Percentiles rank a stretch among this genome's conserved stretches.
Conservation (phyloP, 1,284 basidiomycete genomes). For the Cryptococcus floricola region DNA sequence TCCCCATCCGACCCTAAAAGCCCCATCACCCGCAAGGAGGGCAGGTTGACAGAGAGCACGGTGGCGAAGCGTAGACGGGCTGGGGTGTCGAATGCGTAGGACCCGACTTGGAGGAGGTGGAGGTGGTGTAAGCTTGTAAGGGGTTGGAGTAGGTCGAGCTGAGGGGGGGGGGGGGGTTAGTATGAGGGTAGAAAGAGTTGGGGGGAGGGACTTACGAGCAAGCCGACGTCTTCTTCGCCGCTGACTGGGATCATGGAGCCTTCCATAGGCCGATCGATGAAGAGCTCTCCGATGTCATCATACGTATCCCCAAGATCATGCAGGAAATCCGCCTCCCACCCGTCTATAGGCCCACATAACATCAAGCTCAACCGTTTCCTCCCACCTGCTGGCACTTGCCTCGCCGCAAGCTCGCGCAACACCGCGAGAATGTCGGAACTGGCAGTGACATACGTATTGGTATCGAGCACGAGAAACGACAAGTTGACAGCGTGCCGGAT, state of each 20-base stretch:
- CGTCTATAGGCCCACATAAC: constrained; percentile 42
- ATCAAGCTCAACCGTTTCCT: constrained; percentile 30
- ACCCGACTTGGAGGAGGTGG: constrained; percentile 41
- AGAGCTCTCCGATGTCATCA: constrained; percentile 40
- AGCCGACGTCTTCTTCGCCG: too few relatives aligned
- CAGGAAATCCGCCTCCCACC: constrained; percentile 35
- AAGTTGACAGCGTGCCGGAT: constrained; percentile 34
- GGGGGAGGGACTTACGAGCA: too few relatives aligned
- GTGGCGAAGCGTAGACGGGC: too few relatives aligned
- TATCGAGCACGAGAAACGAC: constrained; percentile 42
- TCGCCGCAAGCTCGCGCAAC: constrained; percentile 22
- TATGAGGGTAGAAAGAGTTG: too few relatives aligned
- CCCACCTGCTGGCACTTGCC: constrained; percentile 22
- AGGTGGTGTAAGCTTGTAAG: constrained; percentile 28
- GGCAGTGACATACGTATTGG: constrained; percentile 35
- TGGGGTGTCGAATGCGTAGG: constrained; percentile 28
- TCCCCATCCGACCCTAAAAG: constrained; percentile 36
- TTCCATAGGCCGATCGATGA: constrained; percentile 38
- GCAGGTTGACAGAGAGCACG: constrained; percentile 18
- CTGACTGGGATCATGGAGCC: too few relatives aligned
- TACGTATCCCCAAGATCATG: constrained; percentile 28
- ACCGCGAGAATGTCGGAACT: constrained; percentile 30
- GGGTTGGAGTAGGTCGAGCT: constrained; percentile 30
- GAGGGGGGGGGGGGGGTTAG: not conserved
- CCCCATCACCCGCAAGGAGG: constrained; percentile 33